These are phyloP conservation scores for Pulveroboletus frians DNA, from an alignment of 768 basidiomycete species.

Conservation along the genomic window DNA sequence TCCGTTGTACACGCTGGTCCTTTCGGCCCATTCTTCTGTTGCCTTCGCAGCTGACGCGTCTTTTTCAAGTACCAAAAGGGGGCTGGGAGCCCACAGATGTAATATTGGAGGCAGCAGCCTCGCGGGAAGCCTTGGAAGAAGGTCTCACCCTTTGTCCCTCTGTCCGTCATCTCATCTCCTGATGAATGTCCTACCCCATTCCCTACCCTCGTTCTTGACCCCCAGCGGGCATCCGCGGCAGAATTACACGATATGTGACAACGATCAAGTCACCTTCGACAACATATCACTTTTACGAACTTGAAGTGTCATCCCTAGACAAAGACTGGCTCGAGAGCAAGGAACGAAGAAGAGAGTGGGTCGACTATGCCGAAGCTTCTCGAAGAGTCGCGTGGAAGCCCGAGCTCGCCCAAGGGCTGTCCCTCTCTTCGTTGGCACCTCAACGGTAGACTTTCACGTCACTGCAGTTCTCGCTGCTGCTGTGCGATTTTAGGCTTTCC, in stretches of 20 bases:
- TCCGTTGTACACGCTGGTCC: constrained; percentile 1
- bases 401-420: constrained; percentile 75
- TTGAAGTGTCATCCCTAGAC: constrained; percentile 74
- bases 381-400: constrained; percentile 75
- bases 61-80: constrained; percentile 76
- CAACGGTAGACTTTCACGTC: constrained; percentile 36
- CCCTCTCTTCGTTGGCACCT: constrained; percentile 65
- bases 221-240: constrained; percentile 82
- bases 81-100: constrained; percentile 84
- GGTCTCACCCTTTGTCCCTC: constrained; percentile 84
- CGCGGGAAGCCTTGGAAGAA: constrained; percentile 92
- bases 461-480: constrained; percentile 2
- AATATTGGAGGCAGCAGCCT: constrained; percentile 80
- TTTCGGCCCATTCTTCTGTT: background rate
- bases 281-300: constrained; percentile 88
- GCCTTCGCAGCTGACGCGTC: constrained; percentile 3
- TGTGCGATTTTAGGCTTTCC: constrained; percentile 10
- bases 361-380: constrained; percentile 79
- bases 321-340: constrained; percentile 75
- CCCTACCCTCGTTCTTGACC: constrained; percentile 27
- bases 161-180: constrained; percentile 69
- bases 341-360: constrained; percentile 82
- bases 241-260: constrained; percentile 77
- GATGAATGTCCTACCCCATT: constrained; percentile 48
- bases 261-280: constrained; percentile 75